phyloP scores from a whole-genome alignment of 2,329 filamentous ascomycete species.

The Cladosporium colombiae region DNA sequence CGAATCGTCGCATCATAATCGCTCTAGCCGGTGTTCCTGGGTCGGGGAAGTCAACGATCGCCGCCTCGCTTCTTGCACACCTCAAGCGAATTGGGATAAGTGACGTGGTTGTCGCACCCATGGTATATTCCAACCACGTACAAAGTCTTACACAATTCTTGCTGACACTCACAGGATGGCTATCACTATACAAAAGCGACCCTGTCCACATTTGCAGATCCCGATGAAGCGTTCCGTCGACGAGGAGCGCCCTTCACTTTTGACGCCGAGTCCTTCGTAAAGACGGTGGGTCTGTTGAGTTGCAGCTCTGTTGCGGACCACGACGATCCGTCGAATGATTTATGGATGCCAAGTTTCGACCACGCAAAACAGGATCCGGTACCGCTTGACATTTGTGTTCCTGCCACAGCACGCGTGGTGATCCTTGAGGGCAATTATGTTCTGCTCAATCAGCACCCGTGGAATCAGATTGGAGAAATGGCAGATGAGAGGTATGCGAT shows the following conservation, averaged over 20 bases:
- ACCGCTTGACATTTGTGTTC: conserved; percentile 66
- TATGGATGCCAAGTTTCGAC: conserved; percentile 79
- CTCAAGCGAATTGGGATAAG: not conserved
- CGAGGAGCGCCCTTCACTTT: conserved; percentile 96
- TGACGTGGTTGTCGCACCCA: not conserved
- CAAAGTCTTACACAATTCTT: not conserved
- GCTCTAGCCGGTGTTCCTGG: not conserved
- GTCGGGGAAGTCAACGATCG: not conserved
- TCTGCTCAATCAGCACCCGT: not conserved
- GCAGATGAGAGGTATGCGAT: not conserved
- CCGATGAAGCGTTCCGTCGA: conserved; percentile 71
- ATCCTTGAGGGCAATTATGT: not conserved
- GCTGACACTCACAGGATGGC: conserved; percentile 63
- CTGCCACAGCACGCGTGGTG: conserved; percentile 59
- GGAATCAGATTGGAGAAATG: not conserved
- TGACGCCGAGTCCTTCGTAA: conserved; percentile 65
- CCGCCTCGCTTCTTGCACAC: not conserved
- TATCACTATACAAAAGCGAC: conserved; percentile 86
- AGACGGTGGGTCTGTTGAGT: not conserved
- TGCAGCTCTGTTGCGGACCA: conserved; percentile 50
- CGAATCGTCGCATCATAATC: not conserved
- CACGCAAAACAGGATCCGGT: conserved; percentile 79
- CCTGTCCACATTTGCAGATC: conserved; percentile 79
- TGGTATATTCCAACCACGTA: not conserved
- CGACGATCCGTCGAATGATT: conserved; percentile 40